These are phyloP conservation scores for Protomyces pachydermus DNA, from an alignment of 1,139 yeast genomes.

Conservation along the genomic window DNA sequence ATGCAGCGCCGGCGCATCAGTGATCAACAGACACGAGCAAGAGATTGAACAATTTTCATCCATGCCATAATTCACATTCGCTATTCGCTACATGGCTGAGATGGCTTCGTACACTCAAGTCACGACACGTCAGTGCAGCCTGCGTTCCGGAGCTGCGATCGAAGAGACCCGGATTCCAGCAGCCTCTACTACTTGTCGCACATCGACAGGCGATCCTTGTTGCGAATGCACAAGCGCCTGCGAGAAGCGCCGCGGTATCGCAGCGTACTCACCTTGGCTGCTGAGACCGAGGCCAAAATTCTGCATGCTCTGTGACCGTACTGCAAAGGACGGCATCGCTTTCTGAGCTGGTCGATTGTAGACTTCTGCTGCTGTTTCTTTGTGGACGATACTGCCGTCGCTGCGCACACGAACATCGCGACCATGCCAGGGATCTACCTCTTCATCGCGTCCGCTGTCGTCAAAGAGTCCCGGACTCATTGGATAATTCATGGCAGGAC, in stretches of 20 bases:
- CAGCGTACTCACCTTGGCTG: background rate
- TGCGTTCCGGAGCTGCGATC: background rate
- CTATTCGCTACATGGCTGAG: too few relatives aligned
- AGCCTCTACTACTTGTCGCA: background rate
- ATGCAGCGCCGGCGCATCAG: background rate
- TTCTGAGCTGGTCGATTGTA: background rate
- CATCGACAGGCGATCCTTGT: background rate
- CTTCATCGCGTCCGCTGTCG: background rate
- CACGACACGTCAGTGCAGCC: background rate
- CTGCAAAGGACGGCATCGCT: background rate
- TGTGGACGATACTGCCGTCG: background rate
- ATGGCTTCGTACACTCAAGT: too few relatives aligned
- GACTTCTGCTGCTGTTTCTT: background rate
- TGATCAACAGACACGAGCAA: background rate
- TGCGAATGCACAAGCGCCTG: background rate
- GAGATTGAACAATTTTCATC: background rate
- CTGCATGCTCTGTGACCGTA: background rate
- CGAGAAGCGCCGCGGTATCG: background rate
- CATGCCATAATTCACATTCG: background rate
- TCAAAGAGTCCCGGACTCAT: background rate
- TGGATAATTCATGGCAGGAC: background rate
- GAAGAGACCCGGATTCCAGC: background rate
- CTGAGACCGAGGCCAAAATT: background rate
- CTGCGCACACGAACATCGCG: background rate
- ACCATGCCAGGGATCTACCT: background rate